Percentiles rank a stretch among this genome's conserved stretches.
These are phyloP conservation scores for Kwoniella shivajii DNA, from an alignment of 1,284 basidiomycete genomes.

Conservation along the genomic window DNA sequence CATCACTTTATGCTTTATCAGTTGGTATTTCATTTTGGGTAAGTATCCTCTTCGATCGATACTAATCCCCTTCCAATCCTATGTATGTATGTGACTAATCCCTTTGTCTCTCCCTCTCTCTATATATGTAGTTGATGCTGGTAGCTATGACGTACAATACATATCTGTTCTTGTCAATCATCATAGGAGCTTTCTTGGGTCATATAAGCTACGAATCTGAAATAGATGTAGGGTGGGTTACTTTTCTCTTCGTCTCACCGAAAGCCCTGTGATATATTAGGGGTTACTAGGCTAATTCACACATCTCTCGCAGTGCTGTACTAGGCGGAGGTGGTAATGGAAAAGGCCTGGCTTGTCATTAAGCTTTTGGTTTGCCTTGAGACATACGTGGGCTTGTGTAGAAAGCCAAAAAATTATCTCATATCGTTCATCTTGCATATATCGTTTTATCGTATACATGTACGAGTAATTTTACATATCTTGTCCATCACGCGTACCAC, in stretches of 20 bases:
- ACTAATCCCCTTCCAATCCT: background rate
- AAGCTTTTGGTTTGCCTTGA: too few species aligned
- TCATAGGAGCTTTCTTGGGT: slow-evolving; percentile 52
- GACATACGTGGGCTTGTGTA: too few species aligned
- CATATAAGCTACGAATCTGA: slow-evolving; percentile 52
- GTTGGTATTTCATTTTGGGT: slow-evolving; percentile 53
- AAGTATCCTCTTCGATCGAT: slow-evolving; percentile 19
- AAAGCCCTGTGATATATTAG: background rate
- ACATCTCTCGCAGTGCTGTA: slow-evolving; percentile 7
- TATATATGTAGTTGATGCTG: slow-evolving; percentile 51
- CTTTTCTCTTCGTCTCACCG: background rate
- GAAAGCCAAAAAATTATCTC: too few species aligned
- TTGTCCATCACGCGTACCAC: too few species aligned
- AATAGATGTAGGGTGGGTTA: slow-evolving; percentile 45
- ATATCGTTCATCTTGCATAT: too few species aligned
- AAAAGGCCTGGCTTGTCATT: slow-evolving; percentile 47
- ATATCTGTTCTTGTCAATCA: slow-evolving; percentile 52
- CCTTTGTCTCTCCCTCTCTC: background rate
- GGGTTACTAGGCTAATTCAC: background rate
- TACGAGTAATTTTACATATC: background rate
- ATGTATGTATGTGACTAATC: background rate
- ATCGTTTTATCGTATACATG: too few species aligned
- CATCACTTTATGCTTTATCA: slow-evolving; percentile 43
- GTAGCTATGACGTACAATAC: slow-evolving; percentile 57
- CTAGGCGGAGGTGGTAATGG: slow-evolving; percentile 12